Evolutionary conservation across 225 moss, liverwort and hornwort species (phyloP).

Genomic region (Polytrichum formosum): DNA sequence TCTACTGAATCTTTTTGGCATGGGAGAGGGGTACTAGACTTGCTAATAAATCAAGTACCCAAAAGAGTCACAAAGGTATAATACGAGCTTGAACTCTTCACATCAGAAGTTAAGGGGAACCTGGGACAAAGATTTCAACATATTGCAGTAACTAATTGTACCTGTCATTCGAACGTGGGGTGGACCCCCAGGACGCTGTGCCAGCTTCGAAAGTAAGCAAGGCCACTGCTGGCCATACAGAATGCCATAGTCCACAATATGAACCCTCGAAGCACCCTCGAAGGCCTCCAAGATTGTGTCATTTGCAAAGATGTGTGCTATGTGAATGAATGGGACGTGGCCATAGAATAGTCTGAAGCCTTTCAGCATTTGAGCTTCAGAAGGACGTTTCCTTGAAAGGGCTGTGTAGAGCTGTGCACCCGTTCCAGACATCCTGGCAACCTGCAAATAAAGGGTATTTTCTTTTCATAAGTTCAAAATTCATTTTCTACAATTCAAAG

Average conservation of each 20-base stretch:
- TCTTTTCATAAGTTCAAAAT: no score
- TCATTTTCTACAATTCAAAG: no score
- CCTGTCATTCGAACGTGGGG: conserved; percentile 77
- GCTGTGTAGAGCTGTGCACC: conserved; percentile 58
- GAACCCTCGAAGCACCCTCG: conserved; percentile 38
- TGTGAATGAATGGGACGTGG: conserved; percentile 44
- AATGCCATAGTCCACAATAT: conserved; percentile 82
- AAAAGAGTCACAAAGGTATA: no score
- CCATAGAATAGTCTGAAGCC: conserved; percentile 33
- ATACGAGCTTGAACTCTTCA: no score
- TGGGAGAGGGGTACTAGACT: no score
- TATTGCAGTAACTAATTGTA: conserved; percentile 1
- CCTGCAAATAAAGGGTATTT: conserved; percentile 3
- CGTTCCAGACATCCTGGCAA: conserved; percentile 56
- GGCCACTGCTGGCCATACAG: conserved; percentile 92
- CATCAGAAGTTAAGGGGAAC: no score
- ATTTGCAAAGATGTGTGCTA: conserved; percentile 41
- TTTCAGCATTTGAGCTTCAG: conserved; percentile 40
- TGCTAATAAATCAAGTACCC: no score
- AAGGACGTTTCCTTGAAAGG: conserved; percentile 28
- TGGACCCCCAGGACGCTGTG: conserved; percentile 53
- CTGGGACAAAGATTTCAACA: no score
- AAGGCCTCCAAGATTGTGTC: conserved; percentile 23
- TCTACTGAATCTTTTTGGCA: no score
- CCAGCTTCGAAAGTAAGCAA: conserved; percentile 55